Conservation (phyloP, 306 rosid genomes). For the Fragaria vesca region DNA sequence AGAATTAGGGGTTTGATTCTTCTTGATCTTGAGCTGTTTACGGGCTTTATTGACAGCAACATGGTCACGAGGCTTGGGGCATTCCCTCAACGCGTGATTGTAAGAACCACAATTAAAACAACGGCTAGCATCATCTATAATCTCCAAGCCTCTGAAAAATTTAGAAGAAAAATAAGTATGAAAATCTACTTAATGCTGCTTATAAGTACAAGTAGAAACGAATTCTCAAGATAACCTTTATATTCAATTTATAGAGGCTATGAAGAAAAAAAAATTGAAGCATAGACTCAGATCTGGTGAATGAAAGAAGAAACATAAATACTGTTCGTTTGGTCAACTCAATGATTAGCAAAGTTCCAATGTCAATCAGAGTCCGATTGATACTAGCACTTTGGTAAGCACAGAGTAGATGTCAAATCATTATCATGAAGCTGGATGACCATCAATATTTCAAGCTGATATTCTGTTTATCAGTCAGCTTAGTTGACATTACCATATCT, state of each 20-base stretch:
- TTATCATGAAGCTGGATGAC: background rate
- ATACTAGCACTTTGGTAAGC: background rate
- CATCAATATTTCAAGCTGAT: background rate
- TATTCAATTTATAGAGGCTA: background rate
- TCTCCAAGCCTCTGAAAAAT: constrained; percentile 65
- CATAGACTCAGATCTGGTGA: background rate
- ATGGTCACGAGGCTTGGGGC: constrained; percentile 72
- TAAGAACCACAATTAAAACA: constrained; percentile 98
- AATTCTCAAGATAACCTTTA: background rate
- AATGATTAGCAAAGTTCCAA: background rate
- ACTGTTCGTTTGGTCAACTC: background rate
- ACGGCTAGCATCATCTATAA: constrained; percentile 71
- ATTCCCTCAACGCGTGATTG: constrained; percentile 72
- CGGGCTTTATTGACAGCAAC: constrained; percentile 87
- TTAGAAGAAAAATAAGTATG: background rate
- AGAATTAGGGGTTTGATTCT: constrained; percentile 59
- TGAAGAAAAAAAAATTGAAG: background rate
- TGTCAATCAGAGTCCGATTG: constrained; percentile 7
- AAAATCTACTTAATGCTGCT: background rate
- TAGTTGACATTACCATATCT: background rate
- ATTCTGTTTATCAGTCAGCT: background rate
- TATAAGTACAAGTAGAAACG: background rate
- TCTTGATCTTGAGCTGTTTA: constrained; percentile 58
- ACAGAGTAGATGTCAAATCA: background rate
- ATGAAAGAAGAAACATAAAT: background rate